Evolutionary conservation across 2,329 filamentous ascomycete genomes (phyloP), one percentile per base, ranked within the genome.

Genomic region (Myriosclerotinia curreyana): DNA sequence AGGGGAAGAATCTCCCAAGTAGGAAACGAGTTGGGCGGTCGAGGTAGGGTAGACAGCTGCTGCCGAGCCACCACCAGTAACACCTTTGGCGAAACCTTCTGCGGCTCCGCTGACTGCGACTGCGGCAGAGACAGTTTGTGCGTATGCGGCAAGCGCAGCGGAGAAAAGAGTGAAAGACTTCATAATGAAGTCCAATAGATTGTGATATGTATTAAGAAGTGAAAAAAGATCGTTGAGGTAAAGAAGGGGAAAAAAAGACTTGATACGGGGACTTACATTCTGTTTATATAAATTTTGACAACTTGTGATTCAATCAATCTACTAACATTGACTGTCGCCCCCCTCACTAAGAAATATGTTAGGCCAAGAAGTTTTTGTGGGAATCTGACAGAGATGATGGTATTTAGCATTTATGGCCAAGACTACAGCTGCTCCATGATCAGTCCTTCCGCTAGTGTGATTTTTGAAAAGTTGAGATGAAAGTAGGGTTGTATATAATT

Each of bases 31-130:
- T 79, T 89, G 78, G 31, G 76, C 78, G 50, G 75, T 84, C 56
- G 78, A 82, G 22, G 73, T 77, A 15, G 85, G 85, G 69, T 83
- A 82, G 22, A 82, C 82, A 36, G 82, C 74, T 11, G 78, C 75
- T 28, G 82, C 84, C 65, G 69, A 78, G 61, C 84, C 85, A 71
- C 86, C 86, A 46, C 86, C 86, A 22, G 86, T 88, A 36, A 84
- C 82, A 56, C 83, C 82, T 65, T 76, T 74, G 20, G 79, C 80
- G 65, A 82, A 82, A 64, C 80, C 80, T 20, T 62, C 59, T 22
- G 59, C 59, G 17, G 59, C 49, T 31, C 59, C 59, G 3, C 34
- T 44, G 3, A 67, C 79, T 42, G 48, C 76, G n/a, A 79, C 56
- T 28, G 65, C 65, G 12, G 65, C 64, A 55, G 59, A 54, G 48